phyloP scores from a whole-genome alignment of 2,329 filamentous ascomycete genomes.

The Fusarium oligoseptatum region DNA sequence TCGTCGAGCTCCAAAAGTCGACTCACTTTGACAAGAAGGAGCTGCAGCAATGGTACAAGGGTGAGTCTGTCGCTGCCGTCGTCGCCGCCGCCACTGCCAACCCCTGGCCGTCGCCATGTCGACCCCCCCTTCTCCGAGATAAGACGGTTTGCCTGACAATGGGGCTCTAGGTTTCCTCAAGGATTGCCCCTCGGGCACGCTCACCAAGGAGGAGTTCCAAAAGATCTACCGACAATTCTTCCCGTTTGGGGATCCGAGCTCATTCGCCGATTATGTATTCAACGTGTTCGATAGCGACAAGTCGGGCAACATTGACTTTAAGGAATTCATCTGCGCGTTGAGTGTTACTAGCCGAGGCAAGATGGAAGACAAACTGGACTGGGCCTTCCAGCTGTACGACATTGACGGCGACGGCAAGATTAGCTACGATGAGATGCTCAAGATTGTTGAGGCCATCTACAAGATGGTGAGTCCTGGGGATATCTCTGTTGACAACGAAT shows the following conservation, averaged over 20 bases:
- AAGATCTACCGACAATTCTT: constrained; percentile 99
- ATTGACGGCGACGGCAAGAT: constrained; percentile 99
- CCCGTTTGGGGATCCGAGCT: constrained; percentile 96
- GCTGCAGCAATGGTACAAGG: constrained; percentile 99
- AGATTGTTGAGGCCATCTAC: constrained; percentile 99
- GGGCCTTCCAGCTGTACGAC: constrained; percentile 99
- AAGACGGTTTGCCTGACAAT: constrained; percentile 28
- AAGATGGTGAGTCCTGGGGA: constrained; percentile 81
- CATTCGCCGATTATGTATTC: constrained; percentile 99
- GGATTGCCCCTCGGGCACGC: constrained; percentile 96
- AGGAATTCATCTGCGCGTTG: constrained; percentile 98
- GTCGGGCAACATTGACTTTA: constrained; percentile 98
- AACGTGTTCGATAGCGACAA: constrained; percentile 99
- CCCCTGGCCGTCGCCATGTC: not conserved
- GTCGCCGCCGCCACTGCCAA: not conserved
- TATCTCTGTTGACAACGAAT: not conserved
- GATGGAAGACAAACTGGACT: constrained; percentile 99
- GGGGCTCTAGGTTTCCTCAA: constrained; percentile 85
- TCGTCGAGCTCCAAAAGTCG: constrained; percentile 93
- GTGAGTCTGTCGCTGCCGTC: constrained; percentile 64
- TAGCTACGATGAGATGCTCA: constrained; percentile 98
- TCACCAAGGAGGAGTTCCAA: constrained; percentile 98
- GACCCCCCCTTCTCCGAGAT: not conserved
- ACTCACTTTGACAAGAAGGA: constrained; percentile 99
- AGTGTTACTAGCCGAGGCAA: constrained; percentile 97